phyloP scores from a whole-genome alignment of 2,329 filamentous ascomycete species.

The Aspergillus ibericus region DNA sequence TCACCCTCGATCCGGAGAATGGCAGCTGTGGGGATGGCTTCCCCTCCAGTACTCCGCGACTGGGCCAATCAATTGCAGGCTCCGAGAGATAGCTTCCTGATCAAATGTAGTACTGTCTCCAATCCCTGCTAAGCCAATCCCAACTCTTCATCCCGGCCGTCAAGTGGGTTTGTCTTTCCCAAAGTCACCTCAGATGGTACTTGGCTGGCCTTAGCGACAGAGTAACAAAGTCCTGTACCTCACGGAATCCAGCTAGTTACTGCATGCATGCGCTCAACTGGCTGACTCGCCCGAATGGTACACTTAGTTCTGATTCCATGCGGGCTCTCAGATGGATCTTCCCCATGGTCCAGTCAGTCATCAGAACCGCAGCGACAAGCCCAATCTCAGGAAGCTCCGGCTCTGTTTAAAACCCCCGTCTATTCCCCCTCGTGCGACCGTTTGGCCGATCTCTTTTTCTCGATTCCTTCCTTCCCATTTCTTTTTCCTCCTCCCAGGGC shows the following conservation, averaged over 20 bases:
- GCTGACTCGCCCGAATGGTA: neutral
- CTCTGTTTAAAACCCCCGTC: constrained; percentile 16
- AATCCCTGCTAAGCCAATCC: neutral
- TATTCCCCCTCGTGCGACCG: constrained; percentile 14
- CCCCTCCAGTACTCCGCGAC: neutral
- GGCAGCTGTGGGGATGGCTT: constrained; percentile 12
- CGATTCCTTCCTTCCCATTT: constrained; percentile 1
- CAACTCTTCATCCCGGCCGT: neutral
- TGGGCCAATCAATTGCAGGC: constrained; percentile 5
- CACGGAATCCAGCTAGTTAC: neutral
- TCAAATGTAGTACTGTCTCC: neutral
- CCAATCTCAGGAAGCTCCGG: neutral
- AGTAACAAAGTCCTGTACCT: neutral
- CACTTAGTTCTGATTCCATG: neutral
- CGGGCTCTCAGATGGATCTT: neutral
- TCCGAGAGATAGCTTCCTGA: neutral
- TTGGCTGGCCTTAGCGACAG: neutral
- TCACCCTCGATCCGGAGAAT: constrained; percentile 20
- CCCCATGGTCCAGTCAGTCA: neutral
- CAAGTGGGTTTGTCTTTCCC: neutral
- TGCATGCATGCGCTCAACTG: neutral
- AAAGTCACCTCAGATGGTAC: neutral
- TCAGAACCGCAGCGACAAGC: neutral
- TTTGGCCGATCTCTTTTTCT: constrained; percentile 9
- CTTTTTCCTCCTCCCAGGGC: neutral